Evolutionary conservation across 2,329 filamentous ascomycete genomes (phyloP), one percentile per base, ranked within the genome.

Genomic region (Trichothecium sympodiale): DNA sequence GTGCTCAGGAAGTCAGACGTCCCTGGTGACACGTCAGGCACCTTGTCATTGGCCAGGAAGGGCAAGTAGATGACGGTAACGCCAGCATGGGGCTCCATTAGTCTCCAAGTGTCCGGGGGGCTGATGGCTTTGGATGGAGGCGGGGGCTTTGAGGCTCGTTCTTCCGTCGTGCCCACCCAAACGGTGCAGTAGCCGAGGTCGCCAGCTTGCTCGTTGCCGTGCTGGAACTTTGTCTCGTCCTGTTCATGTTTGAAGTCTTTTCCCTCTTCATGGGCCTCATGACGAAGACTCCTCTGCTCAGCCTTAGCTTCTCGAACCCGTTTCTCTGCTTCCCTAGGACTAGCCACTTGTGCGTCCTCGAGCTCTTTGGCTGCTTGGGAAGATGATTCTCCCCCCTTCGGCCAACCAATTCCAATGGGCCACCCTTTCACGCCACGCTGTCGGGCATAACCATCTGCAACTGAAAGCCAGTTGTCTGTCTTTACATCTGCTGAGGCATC

Each of bases 401-500:
- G 89, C 91, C 91, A 98, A 14, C 91, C 91, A n/a, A 86, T 79
- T 5, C 89, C 89, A 6, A 95, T 61, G 0, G 91, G 91, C 91
- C 91, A 98, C 5, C 89, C 89, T 54, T 87, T 89, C 53, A 98
- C 79, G 7, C 83, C 84, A 30, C 89, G 79, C 56, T 95, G 88
- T 17, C 77, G 76, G 3, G 87, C 88, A 52, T 96, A 98, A 2
- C 91, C 89, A 50, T 96, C 91, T 0, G 83, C 85, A 0, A 94
- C 86, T 13, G 84, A 86, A 14, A 98, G 77, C 91, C 91, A 98
- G 51, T 98, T 96, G 50, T 95, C 88, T 5, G 83, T 84, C 53
- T 82, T 85, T 40, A 94, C 84, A 47, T 98, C 91, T 15, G 88
- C 88, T 2, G 85, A 94, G 4, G 87, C 87, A 55, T 98, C 91